A percentile compares a stretch with the other conserved stretches of the same genome.
Evolutionary conservation across 495 filamentous ascomycete genomes (phyloP).

Genomic region (Penicillium subrubescens): DNA sequence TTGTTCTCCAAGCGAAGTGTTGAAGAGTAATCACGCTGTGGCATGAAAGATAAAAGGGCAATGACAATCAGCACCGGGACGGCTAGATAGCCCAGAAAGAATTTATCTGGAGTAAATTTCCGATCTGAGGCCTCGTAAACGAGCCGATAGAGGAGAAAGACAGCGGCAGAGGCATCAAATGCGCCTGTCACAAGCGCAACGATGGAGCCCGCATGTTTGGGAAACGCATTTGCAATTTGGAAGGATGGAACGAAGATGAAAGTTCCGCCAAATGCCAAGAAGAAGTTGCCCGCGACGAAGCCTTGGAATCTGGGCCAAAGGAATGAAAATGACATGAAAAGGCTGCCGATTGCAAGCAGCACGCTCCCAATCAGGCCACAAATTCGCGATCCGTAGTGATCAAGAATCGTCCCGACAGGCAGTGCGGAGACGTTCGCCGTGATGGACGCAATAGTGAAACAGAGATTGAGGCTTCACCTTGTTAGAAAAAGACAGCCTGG

Average conservation of each 20-base stretch:
- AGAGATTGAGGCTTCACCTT: constrained; percentile 58
- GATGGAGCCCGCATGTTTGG: constrained; percentile 63
- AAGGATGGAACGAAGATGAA: constrained; percentile 73
- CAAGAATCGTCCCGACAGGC: constrained; percentile 69
- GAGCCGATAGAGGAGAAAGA: constrained; percentile 66
- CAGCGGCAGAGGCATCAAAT: constrained; percentile 70
- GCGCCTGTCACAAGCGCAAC: constrained; percentile 70
- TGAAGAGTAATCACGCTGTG: constrained; percentile 60
- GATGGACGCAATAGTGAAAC: constrained; percentile 86
- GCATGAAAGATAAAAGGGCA: constrained; percentile 63
- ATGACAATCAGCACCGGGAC: constrained; percentile 60
- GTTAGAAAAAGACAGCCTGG: constrained; percentile 4
- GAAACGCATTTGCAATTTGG: constrained; percentile 72
- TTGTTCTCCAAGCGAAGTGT: constrained; percentile 60
- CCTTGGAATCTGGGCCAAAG: constrained; percentile 58
- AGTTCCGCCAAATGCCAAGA: constrained; percentile 66
- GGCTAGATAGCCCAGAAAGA: constrained; percentile 65
- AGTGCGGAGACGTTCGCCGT: constrained; percentile 80
- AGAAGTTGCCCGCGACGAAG: constrained; percentile 64
- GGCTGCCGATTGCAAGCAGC: constrained; percentile 57
- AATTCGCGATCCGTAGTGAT: constrained; percentile 65
- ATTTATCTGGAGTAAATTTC: constrained; percentile 57
- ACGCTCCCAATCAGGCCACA: constrained; percentile 57
- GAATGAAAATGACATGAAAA: constrained; percentile 61
- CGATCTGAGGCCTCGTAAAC: constrained; percentile 54